Base-by-base conservation (phyloP, 306 rosid species). In the Clitoria ternatea region DNA sequence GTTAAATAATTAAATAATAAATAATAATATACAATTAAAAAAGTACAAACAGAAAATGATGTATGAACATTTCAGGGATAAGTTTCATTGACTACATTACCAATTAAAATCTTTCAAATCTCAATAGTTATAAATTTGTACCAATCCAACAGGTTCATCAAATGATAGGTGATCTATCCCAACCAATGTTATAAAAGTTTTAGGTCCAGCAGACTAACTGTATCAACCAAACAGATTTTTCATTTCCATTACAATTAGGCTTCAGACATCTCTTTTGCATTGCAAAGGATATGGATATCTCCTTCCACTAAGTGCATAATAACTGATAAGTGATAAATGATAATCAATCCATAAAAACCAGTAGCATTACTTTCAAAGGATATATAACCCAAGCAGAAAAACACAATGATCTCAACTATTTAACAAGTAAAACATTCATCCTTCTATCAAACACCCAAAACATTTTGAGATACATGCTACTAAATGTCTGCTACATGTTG, bases 391-490 rank as follows among this genome's bases (percentile, higher is more conserved):
- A 66, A 19, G 76, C 35, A 39, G 26, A 66, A 63, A 55, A 33
- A 48, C 22, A 52, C 13, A 77, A 20, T 60, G 35, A 33, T 50
- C 18, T 43, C 32, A 18, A 71, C 44, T 42, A 27, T 56, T 71
- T n/a, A 50, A 45, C 19, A 19, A 66, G 35, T 35, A 60, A 59
- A 81, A 59, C 69, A 36, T 8, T 55, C 64, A 42, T 26, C 47
- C 40, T 69, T 37, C 50, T 65, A 69, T 30, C 57, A 10, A 74
- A 74, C 8, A 44, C 33, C 42, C 66, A 18, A 17, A 66, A 78
- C 26, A 7, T 59, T 40, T 39, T n/a, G 3, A 18, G 42, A 37
- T 22, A 39, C 61, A 50, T 2, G 17, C 18, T 49, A 8, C 24
- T 48, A 47, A 67, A 37, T 15, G 48, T 39, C 26, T 19, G 11